Evolutionary conservation across 257 asterid genomes (phyloP).

Genomic region (Verbascum thapsus): DNA sequence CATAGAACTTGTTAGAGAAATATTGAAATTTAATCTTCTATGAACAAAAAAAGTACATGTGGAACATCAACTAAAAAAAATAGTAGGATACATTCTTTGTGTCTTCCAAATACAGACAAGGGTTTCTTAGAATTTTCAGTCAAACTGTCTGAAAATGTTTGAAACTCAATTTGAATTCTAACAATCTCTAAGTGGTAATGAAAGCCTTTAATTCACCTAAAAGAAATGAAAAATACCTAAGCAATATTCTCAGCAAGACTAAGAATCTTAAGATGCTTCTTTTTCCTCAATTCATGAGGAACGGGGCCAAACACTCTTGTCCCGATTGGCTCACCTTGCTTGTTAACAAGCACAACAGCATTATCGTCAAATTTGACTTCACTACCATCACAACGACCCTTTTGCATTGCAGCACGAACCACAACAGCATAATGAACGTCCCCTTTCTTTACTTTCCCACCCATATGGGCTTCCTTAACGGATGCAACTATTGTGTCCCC

Average conservation of each 20-base stretch:
- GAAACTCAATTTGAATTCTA: neutral
- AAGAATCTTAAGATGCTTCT: constrained; percentile 95
- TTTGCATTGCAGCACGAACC: constrained; percentile 92
- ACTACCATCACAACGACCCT: constrained; percentile 88
- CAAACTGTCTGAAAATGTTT: no score
- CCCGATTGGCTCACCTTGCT: constrained; percentile 93
- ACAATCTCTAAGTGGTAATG: neutral
- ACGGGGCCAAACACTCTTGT: constrained; percentile 95
- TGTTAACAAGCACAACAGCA: constrained; percentile 82
- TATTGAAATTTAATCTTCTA: no score
- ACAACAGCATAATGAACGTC: constrained; percentile 82
- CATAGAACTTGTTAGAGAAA: no score
- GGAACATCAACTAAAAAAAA: constrained; percentile 2
- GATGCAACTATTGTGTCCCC: constrained; percentile 90
- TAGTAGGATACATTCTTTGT: neutral
- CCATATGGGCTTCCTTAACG: constrained; percentile 85
- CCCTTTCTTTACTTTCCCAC: constrained; percentile 94
- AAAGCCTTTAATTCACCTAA: neutral
- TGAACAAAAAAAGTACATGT: no score
- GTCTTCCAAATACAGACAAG: neutral
- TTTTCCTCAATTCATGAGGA: constrained; percentile 91
- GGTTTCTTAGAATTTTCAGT: no score
- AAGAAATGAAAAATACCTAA: constrained; percentile 23
- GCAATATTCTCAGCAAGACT: constrained; percentile 90
- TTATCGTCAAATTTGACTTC: constrained; percentile 91